A percentile compares a stretch with the other conserved stretches of the same genome.
phyloP scores from a whole-genome alignment of 2,329 filamentous ascomycete species.

The Pseudogymnoascus sp. region DNA sequence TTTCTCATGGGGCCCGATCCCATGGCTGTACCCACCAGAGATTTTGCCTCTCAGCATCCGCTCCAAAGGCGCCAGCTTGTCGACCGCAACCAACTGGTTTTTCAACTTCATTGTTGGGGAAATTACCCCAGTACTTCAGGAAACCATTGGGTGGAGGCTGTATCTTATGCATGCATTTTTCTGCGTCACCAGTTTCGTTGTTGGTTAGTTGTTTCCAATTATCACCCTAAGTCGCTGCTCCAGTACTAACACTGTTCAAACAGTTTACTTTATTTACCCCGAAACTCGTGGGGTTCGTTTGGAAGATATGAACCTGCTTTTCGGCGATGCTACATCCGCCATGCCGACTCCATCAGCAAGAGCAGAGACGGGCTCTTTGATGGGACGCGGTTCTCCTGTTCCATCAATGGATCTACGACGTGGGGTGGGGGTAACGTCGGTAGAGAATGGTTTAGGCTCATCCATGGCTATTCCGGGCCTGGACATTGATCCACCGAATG shows the following conservation, averaged over 20 bases:
- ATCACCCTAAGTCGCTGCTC: neutral
- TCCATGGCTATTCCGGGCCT: constrained; percentile 69
- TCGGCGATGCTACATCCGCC: constrained; percentile 83
- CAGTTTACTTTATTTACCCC: constrained; percentile 95
- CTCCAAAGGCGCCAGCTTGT: constrained; percentile 92
- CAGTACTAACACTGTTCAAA: neutral
- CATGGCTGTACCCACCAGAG: constrained; percentile 98
- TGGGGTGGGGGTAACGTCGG: constrained; percentile 27
- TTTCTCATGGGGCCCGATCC: constrained; percentile 95
- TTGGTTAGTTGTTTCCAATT: constrained; percentile 57
- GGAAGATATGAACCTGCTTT: constrained; percentile 92
- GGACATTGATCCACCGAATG: constrained; percentile 68
- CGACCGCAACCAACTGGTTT: constrained; percentile 94
- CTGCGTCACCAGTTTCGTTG: constrained; percentile 87
- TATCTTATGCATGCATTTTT: constrained; percentile 96
- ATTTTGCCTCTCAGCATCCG: constrained; percentile 94
- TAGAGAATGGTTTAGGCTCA: constrained; percentile 38
- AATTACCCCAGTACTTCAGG: constrained; percentile 87
- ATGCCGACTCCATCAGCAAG: constrained; percentile 70
- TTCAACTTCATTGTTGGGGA: constrained; percentile 97
- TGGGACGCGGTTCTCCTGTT: constrained; percentile 69
- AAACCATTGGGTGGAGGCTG: constrained; percentile 84
- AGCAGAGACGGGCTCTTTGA: constrained; percentile 73
- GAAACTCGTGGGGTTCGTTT: constrained; percentile 92
- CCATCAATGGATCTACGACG: constrained; percentile 65